Evolutionary conservation across 805 yeast species (phyloP).

Genomic region (Yarrowia deformans): DNA sequence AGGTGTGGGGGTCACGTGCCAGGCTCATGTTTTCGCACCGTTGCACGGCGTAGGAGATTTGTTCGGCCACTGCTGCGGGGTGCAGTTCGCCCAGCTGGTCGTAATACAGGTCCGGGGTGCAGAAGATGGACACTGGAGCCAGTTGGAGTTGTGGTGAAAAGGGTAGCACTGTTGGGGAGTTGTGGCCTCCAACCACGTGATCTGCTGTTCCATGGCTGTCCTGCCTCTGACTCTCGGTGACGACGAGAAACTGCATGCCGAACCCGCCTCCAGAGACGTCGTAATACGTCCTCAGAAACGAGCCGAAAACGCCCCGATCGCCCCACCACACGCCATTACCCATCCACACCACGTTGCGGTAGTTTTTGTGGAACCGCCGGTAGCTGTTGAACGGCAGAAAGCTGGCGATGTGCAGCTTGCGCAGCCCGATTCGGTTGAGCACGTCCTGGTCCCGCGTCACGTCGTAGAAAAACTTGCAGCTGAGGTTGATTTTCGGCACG

Average conservation of each 20-base stretch:
- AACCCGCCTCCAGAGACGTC: background rate
- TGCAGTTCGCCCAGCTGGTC: slow-evolving; percentile 19
- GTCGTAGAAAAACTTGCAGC: slow-evolving; percentile 9
- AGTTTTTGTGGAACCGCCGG: slow-evolving; percentile 18
- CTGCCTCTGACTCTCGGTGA: background rate
- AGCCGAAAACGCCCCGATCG: slow-evolving; percentile 21
- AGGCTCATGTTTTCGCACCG: slow-evolving; percentile 14
- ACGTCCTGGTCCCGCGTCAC: slow-evolving; percentile 9
- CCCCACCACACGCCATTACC: slow-evolving; percentile 37
- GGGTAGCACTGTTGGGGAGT: background rate
- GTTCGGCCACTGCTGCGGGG: slow-evolving; percentile 13
- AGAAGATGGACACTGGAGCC: slow-evolving; percentile 18
- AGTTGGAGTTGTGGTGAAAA: background rate
- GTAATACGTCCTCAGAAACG: slow-evolving; percentile 7
- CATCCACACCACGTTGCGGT: slow-evolving; percentile 24
- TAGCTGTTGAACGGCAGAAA: slow-evolving; percentile 32
- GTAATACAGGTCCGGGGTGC: slow-evolving; percentile 21
- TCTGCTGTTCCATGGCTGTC: background rate
- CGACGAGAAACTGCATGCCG: slow-evolving; percentile 20
- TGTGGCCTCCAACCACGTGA: no score
- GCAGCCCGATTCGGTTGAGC: slow-evolving; percentile 12
- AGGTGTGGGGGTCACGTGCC: background rate
- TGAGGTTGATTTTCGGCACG: background rate
- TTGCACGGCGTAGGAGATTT: slow-evolving; percentile 23
- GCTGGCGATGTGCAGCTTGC: background rate